Percentiles rank a stretch among this genome's conserved stretches.
Conservation (phyloP, 2,329 filamentous ascomycete species). For the Cladosporium sp. region DNA sequence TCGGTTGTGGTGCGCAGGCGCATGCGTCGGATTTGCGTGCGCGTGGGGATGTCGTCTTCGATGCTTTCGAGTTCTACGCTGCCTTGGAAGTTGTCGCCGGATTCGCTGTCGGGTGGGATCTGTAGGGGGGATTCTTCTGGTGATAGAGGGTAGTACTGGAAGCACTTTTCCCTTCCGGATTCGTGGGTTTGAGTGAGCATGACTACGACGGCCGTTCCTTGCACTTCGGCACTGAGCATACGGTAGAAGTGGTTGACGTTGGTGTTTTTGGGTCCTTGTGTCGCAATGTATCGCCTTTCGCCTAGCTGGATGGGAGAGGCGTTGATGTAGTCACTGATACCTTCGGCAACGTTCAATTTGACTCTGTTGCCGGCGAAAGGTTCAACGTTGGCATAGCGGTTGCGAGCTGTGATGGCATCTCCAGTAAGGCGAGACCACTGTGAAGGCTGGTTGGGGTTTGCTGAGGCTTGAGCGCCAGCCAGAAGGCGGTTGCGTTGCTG, state of each 20-base stretch:
- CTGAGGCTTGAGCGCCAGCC: slow-evolving; percentile 37
- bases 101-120: slow-evolving; percentile 22
- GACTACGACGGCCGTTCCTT: slow-evolving; percentile 65
- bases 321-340: slow-evolving; percentile 51
- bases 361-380: slow-evolving; percentile 86
- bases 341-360: slow-evolving; percentile 70
- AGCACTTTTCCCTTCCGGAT: slow-evolving; percentile 73
- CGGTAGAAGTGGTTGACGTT: slow-evolving; percentile 85
- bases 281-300: slow-evolving; percentile 72
- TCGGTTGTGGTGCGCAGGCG: slow-evolving; percentile 42
- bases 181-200: slow-evolving; percentile 93
- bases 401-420: slow-evolving; percentile 57
- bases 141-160: slow-evolving; percentile 64
- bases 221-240: slow-evolving; percentile 72
- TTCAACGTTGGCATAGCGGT: slow-evolving; percentile 86
- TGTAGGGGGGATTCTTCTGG: slow-evolving; percentile 25
- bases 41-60: slow-evolving; percentile 51
- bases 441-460: slow-evolving; percentile 40
- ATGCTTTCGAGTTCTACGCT: slow-evolving; percentile 58
- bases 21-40: slow-evolving; percentile 70
- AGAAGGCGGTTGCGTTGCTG: slow-evolving; percentile 52
- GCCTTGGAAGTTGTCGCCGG: slow-evolving; percentile 54
- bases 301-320: slow-evolving; percentile 43
- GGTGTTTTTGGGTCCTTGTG: slow-evolving; percentile 73
- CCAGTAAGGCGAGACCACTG: slow-evolving; percentile 56